Evolutionary conservation across 345 rosid genomes (phyloP), one percentile per base, ranked within the genome.

Genomic region (Brassica incana): DNA sequence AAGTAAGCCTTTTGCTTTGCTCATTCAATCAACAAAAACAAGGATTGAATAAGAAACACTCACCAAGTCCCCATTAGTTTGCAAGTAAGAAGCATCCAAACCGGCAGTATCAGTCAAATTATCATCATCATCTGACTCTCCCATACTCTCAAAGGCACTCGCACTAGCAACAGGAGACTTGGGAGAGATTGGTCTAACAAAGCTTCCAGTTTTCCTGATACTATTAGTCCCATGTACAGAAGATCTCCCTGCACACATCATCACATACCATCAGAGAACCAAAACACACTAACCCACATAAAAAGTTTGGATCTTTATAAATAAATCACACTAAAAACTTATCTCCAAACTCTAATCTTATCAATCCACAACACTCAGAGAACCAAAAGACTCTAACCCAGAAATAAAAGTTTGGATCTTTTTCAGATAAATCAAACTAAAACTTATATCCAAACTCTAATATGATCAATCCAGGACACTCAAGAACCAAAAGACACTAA

Each of bases 101-200:
- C 85, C 88, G 60, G 88, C 67, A 78, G 59, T 84, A 62, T 90
- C 91, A 14, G 88, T 87, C 88, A 90, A 66, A 77, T 84, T 85
- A 82, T 93, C 97, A 81, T 93, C 99, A 74, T 92, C 99, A 84
- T 96, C 99, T 1, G 98, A 93, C 64, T 89, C 99, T 83, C 86
- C 99, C 70, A 89, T 67, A 71, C 95, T 93, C 87, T 91, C 98
- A 79, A 93, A 90, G 61, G 97, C 97, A 86, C 99, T 92, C 48
- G 90, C 97, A 86, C 97, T 90, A 32, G 94, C 92, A 83, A 82
- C 95, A 65, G 99, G 99, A 25, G 99, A 96, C 84, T 92, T 93
- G 0, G 99, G 99, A 71, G 98, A 89, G 54, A 89, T 88, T 77
- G 95, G 90, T 80, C 94, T 87, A 18, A 88, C 85, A 76, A 90